A percentile compares a stretch with the other conserved stretches of the same genome.
Evolutionary conservation across 345 rosid genomes (phyloP).

Genomic region (Streptanthus diversifolius): DNA sequence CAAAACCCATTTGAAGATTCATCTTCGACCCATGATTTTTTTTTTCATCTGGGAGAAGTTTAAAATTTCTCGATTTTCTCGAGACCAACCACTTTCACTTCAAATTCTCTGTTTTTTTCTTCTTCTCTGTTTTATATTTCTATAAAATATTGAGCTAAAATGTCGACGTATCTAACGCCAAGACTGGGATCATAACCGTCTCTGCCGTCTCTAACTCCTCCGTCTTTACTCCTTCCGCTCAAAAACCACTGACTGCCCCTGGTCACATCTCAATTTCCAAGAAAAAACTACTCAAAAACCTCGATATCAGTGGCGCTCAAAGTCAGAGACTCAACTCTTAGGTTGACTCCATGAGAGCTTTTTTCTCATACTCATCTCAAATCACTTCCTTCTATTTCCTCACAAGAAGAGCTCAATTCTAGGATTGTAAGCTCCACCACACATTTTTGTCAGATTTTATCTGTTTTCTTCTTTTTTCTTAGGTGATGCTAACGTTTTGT

Average conservation of each 20-base stretch:
- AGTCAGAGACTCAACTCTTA: constrained; percentile 56
- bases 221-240: constrained; percentile 38
- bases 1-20: background rate
- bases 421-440: constrained; percentile 54
- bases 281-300: constrained; percentile 48
- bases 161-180: constrained; percentile 50
- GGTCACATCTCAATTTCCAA: constrained; percentile 47
- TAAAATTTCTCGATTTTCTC: background rate
- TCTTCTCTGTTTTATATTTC: background rate
- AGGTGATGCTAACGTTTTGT: background rate
- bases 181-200: constrained; percentile 38
- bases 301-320: constrained; percentile 51
- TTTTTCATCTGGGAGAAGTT: background rate
- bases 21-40: background rate
- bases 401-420: constrained; percentile 43
- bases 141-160: constrained; percentile 54
- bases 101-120: background rate
- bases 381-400: constrained; percentile 45
- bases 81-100: background rate
- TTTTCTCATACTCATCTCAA: constrained; percentile 82
- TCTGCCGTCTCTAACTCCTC: constrained; percentile 43
- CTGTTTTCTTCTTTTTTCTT: background rate
- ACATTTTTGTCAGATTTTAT: background rate
- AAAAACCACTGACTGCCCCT: constrained; percentile 68
- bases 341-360: constrained; percentile 86